These are phyloP conservation scores for Fusarium ambrosium DNA, from an alignment of 2,329 filamentous ascomycete genomes.

Conservation along the genomic window DNA sequence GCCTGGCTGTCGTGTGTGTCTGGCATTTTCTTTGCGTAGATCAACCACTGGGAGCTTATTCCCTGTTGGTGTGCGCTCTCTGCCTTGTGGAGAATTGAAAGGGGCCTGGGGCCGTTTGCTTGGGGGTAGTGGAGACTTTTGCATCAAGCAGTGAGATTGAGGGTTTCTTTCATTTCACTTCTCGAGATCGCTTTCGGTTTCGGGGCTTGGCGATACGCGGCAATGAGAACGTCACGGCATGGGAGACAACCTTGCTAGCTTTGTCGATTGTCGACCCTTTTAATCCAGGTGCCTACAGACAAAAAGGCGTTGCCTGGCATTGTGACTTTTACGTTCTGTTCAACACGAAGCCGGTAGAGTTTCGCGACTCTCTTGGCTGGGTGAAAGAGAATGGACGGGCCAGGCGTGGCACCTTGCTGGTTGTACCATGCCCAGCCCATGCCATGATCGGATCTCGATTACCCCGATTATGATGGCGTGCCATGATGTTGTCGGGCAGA, in stretches of 20 bases:
- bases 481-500: background rate
- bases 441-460: constrained; percentile 42
- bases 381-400: background rate
- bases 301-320: background rate
- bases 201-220: constrained; percentile 8
- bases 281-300: background rate
- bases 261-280: background rate
- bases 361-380: background rate
- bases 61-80: background rate
- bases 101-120: background rate
- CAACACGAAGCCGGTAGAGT: background rate
- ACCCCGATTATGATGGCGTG: constrained; percentile 18
- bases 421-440: constrained; percentile 10
- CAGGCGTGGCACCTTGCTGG: constrained; percentile 8
- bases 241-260: background rate
- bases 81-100: constrained; percentile 12
- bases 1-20: background rate
- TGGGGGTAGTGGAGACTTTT: constrained; percentile 5
- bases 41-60: constrained; percentile 14
- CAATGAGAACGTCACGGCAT: constrained; percentile 18
- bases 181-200: constrained; percentile 33
- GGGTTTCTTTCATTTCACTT: constrained; percentile 30
- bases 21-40: constrained; percentile 1
- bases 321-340: background rate
- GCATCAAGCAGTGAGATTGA: constrained; percentile 27